These are phyloP conservation scores for Dispira parvispora DNA, from an alignment of 192 early-diverging fungal species.

Conservation along the genomic window DNA sequence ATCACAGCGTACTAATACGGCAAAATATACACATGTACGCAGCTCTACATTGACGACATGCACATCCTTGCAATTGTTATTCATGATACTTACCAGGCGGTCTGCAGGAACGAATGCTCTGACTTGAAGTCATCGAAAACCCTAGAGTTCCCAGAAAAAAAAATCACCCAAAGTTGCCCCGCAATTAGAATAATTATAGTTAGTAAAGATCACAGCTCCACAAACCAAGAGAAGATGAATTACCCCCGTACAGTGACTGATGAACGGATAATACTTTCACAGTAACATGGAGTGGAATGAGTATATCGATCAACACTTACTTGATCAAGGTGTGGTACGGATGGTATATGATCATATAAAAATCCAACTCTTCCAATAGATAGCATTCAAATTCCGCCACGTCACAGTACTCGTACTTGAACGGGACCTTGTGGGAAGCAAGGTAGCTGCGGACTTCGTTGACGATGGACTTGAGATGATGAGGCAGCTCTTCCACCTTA, in stretches of 20 bases:
- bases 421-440: constrained; percentile 20
- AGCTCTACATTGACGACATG: too few relatives aligned
- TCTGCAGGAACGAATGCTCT: constrained; percentile 23
- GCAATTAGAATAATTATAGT: neutral
- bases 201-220: neutral
- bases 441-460: constrained; percentile 13
- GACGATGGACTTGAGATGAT: constrained; percentile 39
- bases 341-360: constrained; percentile 75
- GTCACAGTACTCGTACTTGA: constrained; percentile 47
- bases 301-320: constrained; percentile 27
- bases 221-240: neutral
- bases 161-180: neutral
- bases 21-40: too few relatives aligned
- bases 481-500: constrained; percentile 71
- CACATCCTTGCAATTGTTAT: neutral
- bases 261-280: too few relatives aligned
- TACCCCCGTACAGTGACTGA: neutral
- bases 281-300: neutral
- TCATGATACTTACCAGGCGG: constrained; percentile 24
- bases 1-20: too few relatives aligned
- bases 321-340: constrained; percentile 66
- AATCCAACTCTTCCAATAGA: constrained; percentile 78
- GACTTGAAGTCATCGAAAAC: constrained; percentile 19
- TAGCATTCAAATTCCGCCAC: constrained; percentile 91
- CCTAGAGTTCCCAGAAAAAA: constrained; percentile 12